These are phyloP conservation scores for Amylocystis lapponica DNA, from an alignment of 768 basidiomycete species.

Conservation along the genomic window DNA sequence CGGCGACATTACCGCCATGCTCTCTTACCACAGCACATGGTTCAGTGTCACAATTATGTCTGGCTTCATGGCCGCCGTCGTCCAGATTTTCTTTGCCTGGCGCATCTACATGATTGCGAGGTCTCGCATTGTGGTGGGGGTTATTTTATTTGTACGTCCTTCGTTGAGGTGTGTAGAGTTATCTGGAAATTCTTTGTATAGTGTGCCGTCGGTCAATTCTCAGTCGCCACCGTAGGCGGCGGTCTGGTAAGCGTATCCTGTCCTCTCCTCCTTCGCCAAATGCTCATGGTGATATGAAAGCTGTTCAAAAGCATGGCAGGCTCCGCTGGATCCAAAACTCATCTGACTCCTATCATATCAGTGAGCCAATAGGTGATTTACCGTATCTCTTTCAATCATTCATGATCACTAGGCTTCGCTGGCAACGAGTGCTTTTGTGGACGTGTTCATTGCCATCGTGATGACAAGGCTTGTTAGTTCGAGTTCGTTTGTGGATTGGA, in stretches of 20 bases:
- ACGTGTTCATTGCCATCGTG: slow-evolving; percentile 4
- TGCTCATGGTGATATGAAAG: not conserved
- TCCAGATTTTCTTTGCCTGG: slow-evolving; percentile 9
- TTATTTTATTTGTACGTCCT: not conserved
- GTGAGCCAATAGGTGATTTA: not conserved
- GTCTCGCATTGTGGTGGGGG: not conserved
- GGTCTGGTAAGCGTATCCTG: too few relatives aligned
- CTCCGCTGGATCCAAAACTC: not conserved
- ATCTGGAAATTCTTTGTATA: not conserved
- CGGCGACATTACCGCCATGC: not conserved
- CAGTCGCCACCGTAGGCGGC: not conserved
- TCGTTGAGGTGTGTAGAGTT: too few relatives aligned
- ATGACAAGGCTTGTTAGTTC: slow-evolving; percentile 4
- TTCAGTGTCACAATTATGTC: slow-evolving; percentile 3
- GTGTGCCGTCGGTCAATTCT: not conserved
- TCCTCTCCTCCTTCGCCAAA: too few relatives aligned
- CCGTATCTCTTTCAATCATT: not conserved
- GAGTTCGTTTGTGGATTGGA: not conserved
- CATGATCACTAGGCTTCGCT: not conserved
- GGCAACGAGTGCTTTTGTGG: not conserved
- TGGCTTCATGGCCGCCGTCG: slow-evolving; percentile 1
- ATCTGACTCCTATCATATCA: not conserved
- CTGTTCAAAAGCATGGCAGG: not conserved
- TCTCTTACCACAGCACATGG: slow-evolving; percentile 3
- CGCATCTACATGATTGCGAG: slow-evolving; percentile 4